These are phyloP conservation scores for Penicillium taxi DNA, from an alignment of 495 filamentous ascomycete species.

Conservation along the genomic window DNA sequence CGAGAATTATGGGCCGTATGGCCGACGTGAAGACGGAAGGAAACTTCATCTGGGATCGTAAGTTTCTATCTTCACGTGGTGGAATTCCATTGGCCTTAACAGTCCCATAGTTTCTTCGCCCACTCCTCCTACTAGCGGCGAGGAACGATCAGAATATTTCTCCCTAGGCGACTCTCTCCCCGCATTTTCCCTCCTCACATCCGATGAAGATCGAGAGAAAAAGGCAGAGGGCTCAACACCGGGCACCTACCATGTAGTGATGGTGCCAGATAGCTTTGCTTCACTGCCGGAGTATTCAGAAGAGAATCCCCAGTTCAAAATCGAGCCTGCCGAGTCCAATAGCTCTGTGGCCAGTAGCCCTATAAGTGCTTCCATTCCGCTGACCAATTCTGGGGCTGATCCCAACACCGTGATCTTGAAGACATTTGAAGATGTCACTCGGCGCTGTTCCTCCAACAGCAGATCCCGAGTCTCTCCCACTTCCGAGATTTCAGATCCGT, in stretches of 20 bases:
- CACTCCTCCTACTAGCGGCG: conserved; percentile 6
- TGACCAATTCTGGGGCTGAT: conserved; percentile 19
- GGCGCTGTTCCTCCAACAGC: conserved; percentile 21
- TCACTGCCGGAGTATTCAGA: conserved; percentile 44
- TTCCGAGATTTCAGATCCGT: conserved; percentile 28
- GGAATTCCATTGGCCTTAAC: conserved; percentile 6
- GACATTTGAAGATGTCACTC: conserved; percentile 41
- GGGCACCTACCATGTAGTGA: conserved; percentile 51
- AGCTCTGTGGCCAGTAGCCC: conserved; percentile 19
- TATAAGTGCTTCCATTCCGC: conserved; percentile 7
- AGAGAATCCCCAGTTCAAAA: conserved; percentile 14
- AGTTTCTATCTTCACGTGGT: conserved; percentile 7
- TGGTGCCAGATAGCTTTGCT: conserved; percentile 48
- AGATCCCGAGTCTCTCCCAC: conserved; percentile 30
- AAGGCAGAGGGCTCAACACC: conserved; percentile 47
- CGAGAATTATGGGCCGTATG: conserved; percentile 48
- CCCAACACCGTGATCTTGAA: conserved; percentile 42
- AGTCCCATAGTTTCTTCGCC: conserved; percentile 19
- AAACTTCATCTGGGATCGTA: conserved; percentile 50
- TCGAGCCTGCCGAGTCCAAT: conserved; percentile 8
- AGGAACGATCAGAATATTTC: conserved; percentile 22
- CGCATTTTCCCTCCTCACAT: conserved; percentile 46
- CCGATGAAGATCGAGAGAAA: conserved; percentile 53
- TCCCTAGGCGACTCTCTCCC: conserved; percentile 38
- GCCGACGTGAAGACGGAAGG: conserved; percentile 42